Evolutionary conservation across 2,329 filamentous ascomycete genomes (phyloP).

Genomic region (Stagonosporopsis rhizophila): DNA sequence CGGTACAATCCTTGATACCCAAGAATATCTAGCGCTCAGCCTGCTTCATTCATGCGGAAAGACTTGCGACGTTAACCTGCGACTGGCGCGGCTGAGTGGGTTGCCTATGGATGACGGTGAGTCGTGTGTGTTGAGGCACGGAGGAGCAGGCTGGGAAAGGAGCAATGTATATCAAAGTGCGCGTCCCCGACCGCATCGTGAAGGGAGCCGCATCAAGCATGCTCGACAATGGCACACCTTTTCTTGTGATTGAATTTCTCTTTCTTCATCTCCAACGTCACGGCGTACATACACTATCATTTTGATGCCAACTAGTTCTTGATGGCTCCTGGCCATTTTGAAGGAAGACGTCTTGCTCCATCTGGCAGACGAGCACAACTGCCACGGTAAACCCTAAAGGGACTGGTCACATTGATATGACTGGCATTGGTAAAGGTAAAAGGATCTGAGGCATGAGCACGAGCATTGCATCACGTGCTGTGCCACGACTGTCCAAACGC

Average conservation of each 20-base stretch:
- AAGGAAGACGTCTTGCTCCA: not conserved
- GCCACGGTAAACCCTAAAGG: not conserved
- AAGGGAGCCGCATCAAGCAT: not conserved
- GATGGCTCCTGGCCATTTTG: not conserved
- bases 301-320: not conserved
- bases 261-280: not conserved
- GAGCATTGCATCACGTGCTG: constrained; percentile 3
- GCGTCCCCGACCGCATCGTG: constrained; percentile 7
- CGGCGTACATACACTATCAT: not conserved
- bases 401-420: not conserved
- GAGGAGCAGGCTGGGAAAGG: constrained; percentile 12
- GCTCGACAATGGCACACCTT: not conserved
- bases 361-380: not conserved
- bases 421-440: not conserved
- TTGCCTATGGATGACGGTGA: constrained; percentile 19
- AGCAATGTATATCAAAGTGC: constrained; percentile 15
- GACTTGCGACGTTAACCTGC: constrained; percentile 16
- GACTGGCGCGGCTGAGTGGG: constrained; percentile 20
- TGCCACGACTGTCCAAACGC: not conserved
- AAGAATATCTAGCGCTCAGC: constrained; percentile 18
- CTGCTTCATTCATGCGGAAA: constrained; percentile 18
- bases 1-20: constrained; percentile 13
- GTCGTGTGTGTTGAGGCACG: constrained; percentile 15
- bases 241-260: not conserved
- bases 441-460: not conserved